A percentile compares a stretch with the other conserved stretches of the same genome.
These are phyloP conservation scores for Intubia oerlemansii DNA, from an alignment of 2,329 filamentous ascomycete species.

Conservation along the genomic window DNA sequence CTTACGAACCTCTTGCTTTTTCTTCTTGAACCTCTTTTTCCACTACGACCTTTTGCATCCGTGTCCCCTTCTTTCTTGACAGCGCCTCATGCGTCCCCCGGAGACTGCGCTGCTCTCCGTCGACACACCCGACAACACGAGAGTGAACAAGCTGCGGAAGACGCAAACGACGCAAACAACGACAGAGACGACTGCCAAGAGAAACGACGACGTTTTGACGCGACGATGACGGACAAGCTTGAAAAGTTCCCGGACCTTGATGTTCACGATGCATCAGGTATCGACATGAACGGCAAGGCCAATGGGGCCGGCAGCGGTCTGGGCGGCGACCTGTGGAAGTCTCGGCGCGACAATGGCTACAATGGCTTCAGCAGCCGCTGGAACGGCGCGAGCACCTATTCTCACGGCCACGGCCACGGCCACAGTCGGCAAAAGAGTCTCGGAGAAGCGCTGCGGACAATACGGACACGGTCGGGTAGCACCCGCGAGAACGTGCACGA, in stretches of 20 bases:
- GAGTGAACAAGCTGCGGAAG: too few relatives aligned
- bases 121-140: too few relatives aligned
- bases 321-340: constrained; percentile 31
- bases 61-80: too few relatives aligned
- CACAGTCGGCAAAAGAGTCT: constrained; percentile 70
- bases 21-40: too few relatives aligned
- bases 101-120: too few relatives aligned
- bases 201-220: too few relatives aligned
- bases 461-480: constrained; percentile 61
- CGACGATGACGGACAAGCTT: constrained; percentile 16
- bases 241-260: constrained; percentile 40
- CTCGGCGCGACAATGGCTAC: constrained; percentile 27
- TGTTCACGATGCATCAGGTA: constrained; percentile 7
- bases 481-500: constrained; percentile 87
- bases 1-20: too few relatives aligned
- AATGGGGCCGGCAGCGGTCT: constrained; percentile 12
- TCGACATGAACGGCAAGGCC: constrained; percentile 8
- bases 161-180: too few relatives aligned
- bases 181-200: too few relatives aligned
- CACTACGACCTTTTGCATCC: too few relatives aligned
- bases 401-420: constrained; percentile 12
- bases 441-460: constrained; percentile 67
- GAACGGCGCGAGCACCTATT: constrained; percentile 8
- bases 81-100: too few relatives aligned
- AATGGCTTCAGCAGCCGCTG: constrained; percentile 14